These are phyloP conservation scores for Fusarium circinatum DNA, from an alignment of 2,329 filamentous ascomycete genomes.

Conservation along the genomic window DNA sequence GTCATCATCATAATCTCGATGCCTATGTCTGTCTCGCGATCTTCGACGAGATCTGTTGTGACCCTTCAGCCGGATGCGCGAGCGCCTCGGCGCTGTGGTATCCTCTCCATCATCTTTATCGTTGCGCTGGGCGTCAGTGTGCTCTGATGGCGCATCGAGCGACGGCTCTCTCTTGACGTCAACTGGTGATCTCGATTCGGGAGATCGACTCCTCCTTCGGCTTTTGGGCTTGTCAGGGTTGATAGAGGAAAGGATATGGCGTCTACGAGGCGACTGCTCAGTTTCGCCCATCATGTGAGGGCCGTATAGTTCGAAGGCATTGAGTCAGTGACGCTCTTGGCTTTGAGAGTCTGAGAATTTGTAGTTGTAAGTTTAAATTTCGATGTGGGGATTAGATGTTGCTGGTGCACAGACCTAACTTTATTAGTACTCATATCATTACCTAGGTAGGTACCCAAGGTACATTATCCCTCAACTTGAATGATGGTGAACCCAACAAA, in stretches of 20 bases:
- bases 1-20: constrained; percentile 36
- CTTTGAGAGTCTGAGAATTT: neutral
- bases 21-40: constrained; percentile 30
- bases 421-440: neutral
- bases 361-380: constrained; percentile 13
- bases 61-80: constrained; percentile 50
- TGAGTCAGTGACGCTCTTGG: constrained; percentile 8
- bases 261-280: constrained; percentile 52
- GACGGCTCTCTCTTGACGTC: constrained; percentile 10
- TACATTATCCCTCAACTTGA: neutral
- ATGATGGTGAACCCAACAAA: neutral
- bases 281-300: constrained; percentile 48
- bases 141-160: constrained; percentile 8
- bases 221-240: constrained; percentile 46
- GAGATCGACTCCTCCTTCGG: constrained; percentile 23
- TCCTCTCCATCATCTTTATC: constrained; percentile 33
- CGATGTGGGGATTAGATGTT: constrained; percentile 1
- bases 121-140: constrained; percentile 10
- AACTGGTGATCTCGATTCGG: constrained; percentile 4
- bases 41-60: constrained; percentile 43
- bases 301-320: constrained; percentile 36
- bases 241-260: constrained; percentile 62
- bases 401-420: neutral
- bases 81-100: constrained; percentile 43
- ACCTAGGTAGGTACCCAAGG: too few relatives aligned